Evolutionary conservation across 805 yeast species (phyloP).

Genomic region (Komagataella pastoris): DNA sequence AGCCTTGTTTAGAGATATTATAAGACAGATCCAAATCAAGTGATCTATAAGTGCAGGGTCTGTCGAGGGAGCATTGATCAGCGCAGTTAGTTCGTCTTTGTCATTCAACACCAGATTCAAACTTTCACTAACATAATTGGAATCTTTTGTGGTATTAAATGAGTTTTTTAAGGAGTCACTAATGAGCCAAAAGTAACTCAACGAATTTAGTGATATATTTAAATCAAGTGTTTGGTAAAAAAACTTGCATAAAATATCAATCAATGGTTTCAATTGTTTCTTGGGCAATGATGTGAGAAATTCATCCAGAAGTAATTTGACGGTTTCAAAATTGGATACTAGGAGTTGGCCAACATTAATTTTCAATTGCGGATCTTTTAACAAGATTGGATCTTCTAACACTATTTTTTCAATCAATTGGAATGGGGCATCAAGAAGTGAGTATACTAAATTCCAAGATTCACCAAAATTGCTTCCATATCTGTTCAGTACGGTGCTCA

Average conservation of each 20-base stretch:
- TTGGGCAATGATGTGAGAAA: slow-evolving; percentile 63
- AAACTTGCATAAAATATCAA: slow-evolving; percentile 63
- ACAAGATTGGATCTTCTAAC: slow-evolving; percentile 9
- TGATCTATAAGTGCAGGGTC: slow-evolving; percentile 16
- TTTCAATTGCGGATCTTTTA: slow-evolving; percentile 19
- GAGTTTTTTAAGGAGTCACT: slow-evolving; percentile 52
- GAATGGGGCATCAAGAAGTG: slow-evolving; percentile 49
- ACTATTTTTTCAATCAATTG: slow-evolving; percentile 16
- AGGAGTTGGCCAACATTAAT: slow-evolving; percentile 39
- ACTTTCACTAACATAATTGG: slow-evolving; percentile 3
- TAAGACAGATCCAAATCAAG: slow-evolving; percentile 50
- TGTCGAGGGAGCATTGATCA: slow-evolving; percentile 5
- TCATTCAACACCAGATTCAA: slow-evolving; percentile 8
- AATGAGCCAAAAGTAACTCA: slow-evolving; percentile 84
- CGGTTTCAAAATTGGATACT: slow-evolving; percentile 65
- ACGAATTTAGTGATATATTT: slow-evolving; percentile 82
- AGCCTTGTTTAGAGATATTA: slow-evolving; percentile 47
- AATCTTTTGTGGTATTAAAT: not conserved
- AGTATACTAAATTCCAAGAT: slow-evolving; percentile 63
- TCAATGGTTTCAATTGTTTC: slow-evolving; percentile 45
- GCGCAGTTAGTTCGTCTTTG: slow-evolving; percentile 12
- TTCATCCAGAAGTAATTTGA: slow-evolving; percentile 78
- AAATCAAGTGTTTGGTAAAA: slow-evolving; percentile 60
- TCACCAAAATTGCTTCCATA: slow-evolving; percentile 47
- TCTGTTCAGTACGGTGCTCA: slow-evolving; percentile 65